Conservation (phyloP, 306 rosid species). For the Boehmeria nivea region DNA sequence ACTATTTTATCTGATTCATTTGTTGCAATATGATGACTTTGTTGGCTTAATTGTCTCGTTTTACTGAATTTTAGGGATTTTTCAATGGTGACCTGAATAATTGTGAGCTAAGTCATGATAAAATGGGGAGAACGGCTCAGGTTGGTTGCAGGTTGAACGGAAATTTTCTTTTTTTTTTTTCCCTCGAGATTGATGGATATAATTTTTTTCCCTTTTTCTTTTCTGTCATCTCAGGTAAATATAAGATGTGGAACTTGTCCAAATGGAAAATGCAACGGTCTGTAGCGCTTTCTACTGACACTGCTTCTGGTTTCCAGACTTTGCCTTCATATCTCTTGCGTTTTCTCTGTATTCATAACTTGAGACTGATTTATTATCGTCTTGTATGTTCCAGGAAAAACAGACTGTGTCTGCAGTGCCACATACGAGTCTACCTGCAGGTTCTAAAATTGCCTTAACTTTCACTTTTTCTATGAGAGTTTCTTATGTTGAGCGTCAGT, state of each 20-base stretch:
- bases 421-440: slow-evolving; percentile 73
- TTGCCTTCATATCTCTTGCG: background rate
- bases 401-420: slow-evolving; percentile 87
- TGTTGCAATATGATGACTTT: background rate
- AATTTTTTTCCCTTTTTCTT: slow-evolving; percentile 19
- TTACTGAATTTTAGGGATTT: slow-evolving; percentile 48
- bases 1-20: background rate
- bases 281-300: slow-evolving; percentile 15
- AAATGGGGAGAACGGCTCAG: slow-evolving; percentile 92
- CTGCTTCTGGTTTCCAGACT: background rate
- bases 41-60: slow-evolving; percentile 10
- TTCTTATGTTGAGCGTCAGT: background rate
- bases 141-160: slow-evolving; percentile 33
- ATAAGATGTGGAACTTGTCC: slow-evolving; percentile 71
- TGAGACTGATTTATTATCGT: background rate
- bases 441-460: slow-evolving; percentile 41
- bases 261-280: slow-evolving; percentile 78
- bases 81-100: slow-evolving; percentile 72
- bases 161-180: no score
- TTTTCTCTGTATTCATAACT: background rate
- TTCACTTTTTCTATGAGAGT: background rate
- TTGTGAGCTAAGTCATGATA: slow-evolving; percentile 74
- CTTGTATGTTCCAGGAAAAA: slow-evolving; percentile 45
- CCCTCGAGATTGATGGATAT: no score
- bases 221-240: slow-evolving; percentile 64